phyloP scores from a whole-genome alignment of 2,329 filamentous ascomycete genomes.

The Dichotomopilus funicola region DNA sequence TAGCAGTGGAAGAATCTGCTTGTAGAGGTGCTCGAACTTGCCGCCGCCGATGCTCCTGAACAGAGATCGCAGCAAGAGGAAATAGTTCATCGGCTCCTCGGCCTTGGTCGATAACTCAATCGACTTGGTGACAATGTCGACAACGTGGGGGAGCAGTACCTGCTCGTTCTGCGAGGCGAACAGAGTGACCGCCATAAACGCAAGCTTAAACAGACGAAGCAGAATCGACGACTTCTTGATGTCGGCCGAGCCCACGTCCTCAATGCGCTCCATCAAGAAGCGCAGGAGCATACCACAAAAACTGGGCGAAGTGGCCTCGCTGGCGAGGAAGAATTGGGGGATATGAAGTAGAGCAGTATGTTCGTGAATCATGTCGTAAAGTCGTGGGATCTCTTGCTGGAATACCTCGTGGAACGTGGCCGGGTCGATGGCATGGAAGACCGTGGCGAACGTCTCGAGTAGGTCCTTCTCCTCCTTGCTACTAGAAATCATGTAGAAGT shows the following conservation, averaged over 20 bases:
- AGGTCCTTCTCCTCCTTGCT: slow-evolving; percentile 96
- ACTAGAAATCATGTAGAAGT: slow-evolving; percentile 90
- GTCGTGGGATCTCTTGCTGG: slow-evolving; percentile 89
- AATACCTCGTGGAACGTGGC: slow-evolving; percentile 99
- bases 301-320: slow-evolving; percentile 92
- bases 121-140: slow-evolving; percentile 94
- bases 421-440: slow-evolving; percentile 97
- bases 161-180: slow-evolving; percentile 94
- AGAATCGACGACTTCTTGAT: slow-evolving; percentile 90
- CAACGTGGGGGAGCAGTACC: slow-evolving; percentile 89
- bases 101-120: slow-evolving; percentile 94
- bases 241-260: slow-evolving; percentile 88
- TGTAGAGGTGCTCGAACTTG: slow-evolving; percentile 95
- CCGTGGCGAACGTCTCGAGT: slow-evolving; percentile 93
- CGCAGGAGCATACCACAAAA: slow-evolving; percentile 98
- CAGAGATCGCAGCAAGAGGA: slow-evolving; percentile 81
- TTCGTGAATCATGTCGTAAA: slow-evolving; percentile 97
- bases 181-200: slow-evolving; percentile 97
- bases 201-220: slow-evolving; percentile 90
- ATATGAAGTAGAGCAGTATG: slow-evolving; percentile 91
- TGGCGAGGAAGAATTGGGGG: slow-evolving; percentile 97
- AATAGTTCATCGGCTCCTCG: slow-evolving; percentile 98
- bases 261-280: slow-evolving; percentile 94
- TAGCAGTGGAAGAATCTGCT: slow-evolving; percentile 89
- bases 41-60: slow-evolving; percentile 97